Conservation (phyloP, 208 protist species). For the Polymyxa betae region DNA sequence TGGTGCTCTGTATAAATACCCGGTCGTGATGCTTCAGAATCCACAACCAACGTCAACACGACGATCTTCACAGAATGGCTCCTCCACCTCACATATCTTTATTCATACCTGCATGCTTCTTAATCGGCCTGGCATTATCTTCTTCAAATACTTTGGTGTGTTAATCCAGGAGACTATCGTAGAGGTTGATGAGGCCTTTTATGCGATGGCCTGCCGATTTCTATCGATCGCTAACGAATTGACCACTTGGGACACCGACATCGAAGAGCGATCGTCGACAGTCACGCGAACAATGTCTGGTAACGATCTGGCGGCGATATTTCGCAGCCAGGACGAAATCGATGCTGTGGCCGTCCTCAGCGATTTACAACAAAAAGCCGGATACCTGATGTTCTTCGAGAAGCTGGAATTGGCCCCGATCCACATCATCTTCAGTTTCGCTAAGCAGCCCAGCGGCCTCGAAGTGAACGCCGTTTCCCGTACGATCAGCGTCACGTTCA, state of each 20-base stretch:
- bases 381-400: conserved; percentile 38
- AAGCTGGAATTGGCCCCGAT: conserved; percentile 46
- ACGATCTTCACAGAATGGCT: background rate
- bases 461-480: background rate
- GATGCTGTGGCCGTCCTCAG: background rate
- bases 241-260: conserved; percentile 6
- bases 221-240: background rate
- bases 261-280: background rate
- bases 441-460: background rate
- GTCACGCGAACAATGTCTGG: background rate
- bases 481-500: background rate
- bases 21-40: background rate
- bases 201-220: background rate
- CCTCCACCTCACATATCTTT: background rate
- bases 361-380: background rate
- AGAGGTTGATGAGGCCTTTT: background rate
- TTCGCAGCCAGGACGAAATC: background rate
- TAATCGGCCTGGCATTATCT: background rate
- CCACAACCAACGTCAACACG: background rate
- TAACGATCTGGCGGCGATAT: background rate
- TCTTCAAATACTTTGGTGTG: conserved; percentile 47
- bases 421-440: conserved; percentile 38
- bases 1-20: background rate
- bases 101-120: conserved; percentile 37
- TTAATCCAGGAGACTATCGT: conserved; percentile 47